A percentile compares a stretch with the other conserved stretches of the same genome.
Conservation (phyloP, 208 protist genomes). For the Naegleria gruberi region DNA sequence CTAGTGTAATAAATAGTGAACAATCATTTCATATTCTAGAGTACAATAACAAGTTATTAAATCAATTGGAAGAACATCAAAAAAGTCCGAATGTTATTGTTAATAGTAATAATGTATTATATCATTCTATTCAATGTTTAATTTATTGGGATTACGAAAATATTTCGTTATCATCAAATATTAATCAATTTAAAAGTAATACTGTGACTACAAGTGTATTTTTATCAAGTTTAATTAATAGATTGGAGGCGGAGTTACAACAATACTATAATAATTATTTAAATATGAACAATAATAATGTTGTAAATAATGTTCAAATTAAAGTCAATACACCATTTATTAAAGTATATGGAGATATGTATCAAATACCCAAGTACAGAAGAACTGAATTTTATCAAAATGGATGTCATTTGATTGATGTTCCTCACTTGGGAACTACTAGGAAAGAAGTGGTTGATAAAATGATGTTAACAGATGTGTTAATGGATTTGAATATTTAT, state of each 20-base stretch:
- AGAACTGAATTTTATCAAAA: not conserved
- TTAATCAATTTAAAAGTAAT: not conserved
- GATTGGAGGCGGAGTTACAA: not conserved
- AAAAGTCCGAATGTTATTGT: not conserved
- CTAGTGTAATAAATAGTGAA: too few relatives aligned
- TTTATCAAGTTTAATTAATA: not conserved
- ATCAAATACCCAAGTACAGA: not conserved
- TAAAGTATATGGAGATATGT: not conserved
- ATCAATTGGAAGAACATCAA: not conserved
- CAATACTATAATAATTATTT: not conserved
- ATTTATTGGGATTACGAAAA: not conserved
- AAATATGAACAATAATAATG: too few relatives aligned
- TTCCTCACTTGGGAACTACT: not conserved
- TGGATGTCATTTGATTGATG: not conserved
- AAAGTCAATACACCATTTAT: not conserved
- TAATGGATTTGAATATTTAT: not conserved
- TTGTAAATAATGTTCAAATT: not conserved
- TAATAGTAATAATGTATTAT: not conserved
- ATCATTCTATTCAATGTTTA: not conserved
- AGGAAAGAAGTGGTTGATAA: not conserved
- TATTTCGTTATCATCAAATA: not conserved
- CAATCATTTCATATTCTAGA: not conserved
- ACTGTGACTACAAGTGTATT: not conserved
- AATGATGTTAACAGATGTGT: not conserved
- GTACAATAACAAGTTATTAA: not conserved